These are phyloP conservation scores for Neurospora sp. DNA, from an alignment of 495 filamentous ascomycete genomes.

Conservation along the genomic window DNA sequence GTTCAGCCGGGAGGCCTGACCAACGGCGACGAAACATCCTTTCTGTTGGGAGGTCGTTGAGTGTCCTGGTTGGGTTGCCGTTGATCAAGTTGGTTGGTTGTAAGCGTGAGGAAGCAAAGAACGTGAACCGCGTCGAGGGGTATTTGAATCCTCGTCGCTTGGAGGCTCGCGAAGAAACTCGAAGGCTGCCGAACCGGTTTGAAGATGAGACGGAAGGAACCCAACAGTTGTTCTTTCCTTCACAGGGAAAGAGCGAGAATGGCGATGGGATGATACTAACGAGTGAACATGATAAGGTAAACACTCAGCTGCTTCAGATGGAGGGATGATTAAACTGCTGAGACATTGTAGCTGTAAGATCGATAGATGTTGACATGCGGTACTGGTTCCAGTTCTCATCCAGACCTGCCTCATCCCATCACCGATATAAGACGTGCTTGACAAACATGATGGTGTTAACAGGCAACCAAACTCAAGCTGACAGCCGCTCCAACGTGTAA, in stretches of 20 bases:
- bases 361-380: neutral
- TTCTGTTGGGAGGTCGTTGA: neutral
- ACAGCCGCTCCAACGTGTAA: neutral
- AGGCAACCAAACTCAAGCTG: neutral
- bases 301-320: neutral
- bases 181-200: neutral
- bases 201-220: neutral
- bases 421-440: neutral
- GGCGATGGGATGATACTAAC: neutral
- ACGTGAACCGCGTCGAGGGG: neutral
- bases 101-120: neutral
- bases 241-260: neutral
- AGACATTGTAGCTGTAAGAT: neutral
- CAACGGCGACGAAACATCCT: conserved; percentile 60
- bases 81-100: neutral
- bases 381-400: neutral
- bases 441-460: neutral
- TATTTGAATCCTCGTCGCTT: neutral
- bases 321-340: neutral
- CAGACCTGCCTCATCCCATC: neutral
- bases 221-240: neutral
- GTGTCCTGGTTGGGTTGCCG: neutral
- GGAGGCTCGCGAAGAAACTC: neutral
- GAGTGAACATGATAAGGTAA: neutral
- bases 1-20: conserved; percentile 59